Evolutionary conservation across 176 grass and related monocot genomes (phyloP).

Genomic region (Poa annua): DNA sequence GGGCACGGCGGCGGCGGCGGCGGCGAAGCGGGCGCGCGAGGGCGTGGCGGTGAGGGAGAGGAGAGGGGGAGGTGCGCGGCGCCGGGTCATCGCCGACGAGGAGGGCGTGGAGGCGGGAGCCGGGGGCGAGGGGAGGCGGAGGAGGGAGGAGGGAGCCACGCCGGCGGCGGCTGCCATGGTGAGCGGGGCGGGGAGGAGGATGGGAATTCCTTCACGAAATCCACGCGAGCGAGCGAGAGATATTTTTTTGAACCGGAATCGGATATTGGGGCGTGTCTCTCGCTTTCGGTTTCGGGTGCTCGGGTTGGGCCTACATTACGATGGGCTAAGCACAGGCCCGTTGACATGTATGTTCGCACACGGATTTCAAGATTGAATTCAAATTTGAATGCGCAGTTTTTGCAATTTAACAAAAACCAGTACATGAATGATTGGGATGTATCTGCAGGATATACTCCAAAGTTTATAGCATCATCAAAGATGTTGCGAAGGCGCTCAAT

Average conservation of each 20-base stretch:
- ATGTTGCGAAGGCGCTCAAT: too few relatives aligned
- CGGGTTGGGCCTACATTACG: background rate
- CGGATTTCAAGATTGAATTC: too few relatives aligned
- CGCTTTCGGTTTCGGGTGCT: slow-evolving; percentile 1
- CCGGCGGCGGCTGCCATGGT: slow-evolving; percentile 43
- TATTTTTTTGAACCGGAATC: slow-evolving; percentile 1
- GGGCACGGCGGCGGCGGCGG: background rate
- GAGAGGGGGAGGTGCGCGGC: background rate
- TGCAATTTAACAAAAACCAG: too few relatives aligned
- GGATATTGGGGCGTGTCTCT: background rate
- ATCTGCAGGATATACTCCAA: too few relatives aligned
- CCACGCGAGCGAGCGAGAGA: slow-evolving; percentile 23
- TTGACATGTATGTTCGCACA: too few relatives aligned
- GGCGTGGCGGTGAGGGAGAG: slow-evolving; percentile 31
- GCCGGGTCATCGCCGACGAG: background rate
- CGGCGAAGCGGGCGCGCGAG: background rate
- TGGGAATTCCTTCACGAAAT: background rate
- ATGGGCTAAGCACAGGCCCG: background rate
- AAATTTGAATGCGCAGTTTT: too few relatives aligned
- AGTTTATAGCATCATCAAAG: too few relatives aligned
- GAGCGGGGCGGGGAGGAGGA: background rate
- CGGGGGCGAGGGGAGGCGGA: background rate
- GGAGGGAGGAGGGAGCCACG: background rate
- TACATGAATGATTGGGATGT: too few relatives aligned
- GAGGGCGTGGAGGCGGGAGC: background rate